Base-by-base conservation (phyloP, 495 filamentous ascomycete species). In the Aspergillus affinis region DNA sequence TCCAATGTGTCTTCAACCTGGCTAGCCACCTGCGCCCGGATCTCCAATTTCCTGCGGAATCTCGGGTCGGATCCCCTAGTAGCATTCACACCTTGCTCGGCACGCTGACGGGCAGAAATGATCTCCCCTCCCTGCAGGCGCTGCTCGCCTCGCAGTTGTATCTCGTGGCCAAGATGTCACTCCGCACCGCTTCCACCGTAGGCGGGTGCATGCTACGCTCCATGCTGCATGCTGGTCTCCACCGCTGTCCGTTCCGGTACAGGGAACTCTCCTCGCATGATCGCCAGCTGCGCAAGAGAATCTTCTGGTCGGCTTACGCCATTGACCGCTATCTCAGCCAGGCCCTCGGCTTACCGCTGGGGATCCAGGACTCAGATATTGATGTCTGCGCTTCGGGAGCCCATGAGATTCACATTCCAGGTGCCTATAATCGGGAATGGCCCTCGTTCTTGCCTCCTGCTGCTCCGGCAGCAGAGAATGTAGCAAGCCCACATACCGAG, bases 231-330 rank as follows among this genome's bases (percentile, higher is more conserved):
- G 74, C 71, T 0, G 75, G 75, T 20, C 65, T 76, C 21, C 75
- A 78, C 61, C 72, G 75, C 20, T 78, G 75, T 61, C 75, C 75
- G 7, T 78, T 72, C 56, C 72, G 75, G 0, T 78, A 75, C 61
- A 64, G 64, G n/a, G 68, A 76, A 49, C 70, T 78, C 48, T 73
- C 71, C 9, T 71, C 71, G 7, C 74, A 76, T 63, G 74, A 78
- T 48, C 65, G 75, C 17, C 72, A 76, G 23, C 55, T 78, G 51
- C 70, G 75, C 13, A 78, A 78, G 54, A 67, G 79, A 3, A 72
- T 82, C 41, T 82, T 82, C 63, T 82, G 80, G 80, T 79, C 73
- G 54, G 77, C 76, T 0, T 82, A 82, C 62, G 72, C 73, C 17
- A 73, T 82, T 47, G 80, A 82, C 59, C 68, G 79, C 9, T 82